phyloP scores from a whole-genome alignment of 2,329 filamentous ascomycete genomes.

The Stromatinia cepivora region DNA sequence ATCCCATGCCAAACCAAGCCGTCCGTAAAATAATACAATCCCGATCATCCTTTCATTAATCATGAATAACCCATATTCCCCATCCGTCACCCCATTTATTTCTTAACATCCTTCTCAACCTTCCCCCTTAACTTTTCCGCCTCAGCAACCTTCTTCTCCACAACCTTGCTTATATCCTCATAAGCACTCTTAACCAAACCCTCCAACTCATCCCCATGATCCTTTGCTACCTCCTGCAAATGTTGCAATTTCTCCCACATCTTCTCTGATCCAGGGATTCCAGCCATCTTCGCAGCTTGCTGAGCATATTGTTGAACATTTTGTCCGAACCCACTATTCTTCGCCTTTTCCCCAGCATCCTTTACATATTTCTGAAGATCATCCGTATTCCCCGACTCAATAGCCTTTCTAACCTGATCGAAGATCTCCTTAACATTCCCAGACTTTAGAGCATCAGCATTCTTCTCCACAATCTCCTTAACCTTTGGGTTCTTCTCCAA shows the following conservation, averaged over 20 bases:
- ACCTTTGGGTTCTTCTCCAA: constrained; percentile 76
- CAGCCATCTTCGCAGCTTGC: constrained; percentile 60
- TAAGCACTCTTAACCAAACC: constrained; percentile 68
- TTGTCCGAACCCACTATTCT: constrained; percentile 47
- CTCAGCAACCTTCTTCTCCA: constrained; percentile 59
- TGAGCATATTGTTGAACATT: constrained; percentile 46
- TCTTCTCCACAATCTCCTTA: constrained; percentile 71
- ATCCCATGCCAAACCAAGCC: neutral
- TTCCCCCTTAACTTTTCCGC: constrained; percentile 59
- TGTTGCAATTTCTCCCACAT: constrained; percentile 66
- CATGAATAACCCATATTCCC: neutral
- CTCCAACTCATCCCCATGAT: constrained; percentile 70
- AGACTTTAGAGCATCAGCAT: constrained; percentile 65
- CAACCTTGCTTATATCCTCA: constrained; percentile 63
- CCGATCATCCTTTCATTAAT: neutral
- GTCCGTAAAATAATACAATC: neutral
- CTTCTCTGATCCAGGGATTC: constrained; percentile 60
- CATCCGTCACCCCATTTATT: neutral
- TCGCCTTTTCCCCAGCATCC: constrained; percentile 58
- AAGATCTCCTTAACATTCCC: constrained; percentile 66
- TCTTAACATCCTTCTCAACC: constrained; percentile 40
- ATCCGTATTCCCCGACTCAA: constrained; percentile 59
- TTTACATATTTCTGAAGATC: constrained; percentile 63
- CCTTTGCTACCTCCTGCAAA: constrained; percentile 62
- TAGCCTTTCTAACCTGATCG: constrained; percentile 60